These are phyloP conservation scores for Hymenoscyphus fraxineus DNA, from an alignment of 2,329 filamentous ascomycete species.

Conservation along the genomic window DNA sequence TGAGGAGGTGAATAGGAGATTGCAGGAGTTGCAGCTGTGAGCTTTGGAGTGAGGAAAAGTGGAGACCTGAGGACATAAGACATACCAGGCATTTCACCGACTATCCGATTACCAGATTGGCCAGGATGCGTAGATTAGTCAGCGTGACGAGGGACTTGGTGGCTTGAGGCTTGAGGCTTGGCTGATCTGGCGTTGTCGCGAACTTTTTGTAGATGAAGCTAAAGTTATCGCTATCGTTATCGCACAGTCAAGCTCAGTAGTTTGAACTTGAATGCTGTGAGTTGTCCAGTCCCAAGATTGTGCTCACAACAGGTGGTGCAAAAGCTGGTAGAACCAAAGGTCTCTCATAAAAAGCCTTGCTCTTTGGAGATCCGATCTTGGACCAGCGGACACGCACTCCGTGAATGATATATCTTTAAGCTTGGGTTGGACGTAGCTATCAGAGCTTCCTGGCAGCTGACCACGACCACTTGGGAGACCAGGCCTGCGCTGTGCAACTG, in stretches of 20 bases:
- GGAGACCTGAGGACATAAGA: background rate
- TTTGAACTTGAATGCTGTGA: background rate
- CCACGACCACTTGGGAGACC: background rate
- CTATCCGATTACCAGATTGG: background rate
- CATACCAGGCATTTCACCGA: background rate
- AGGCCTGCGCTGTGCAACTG: background rate
- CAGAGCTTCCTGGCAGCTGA: background rate
- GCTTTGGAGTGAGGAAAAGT: background rate
- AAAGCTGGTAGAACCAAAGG: background rate
- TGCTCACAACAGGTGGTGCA: background rate
- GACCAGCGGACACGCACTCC: background rate
- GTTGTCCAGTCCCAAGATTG: background rate
- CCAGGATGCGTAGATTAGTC: background rate
- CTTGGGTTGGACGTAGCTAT: background rate
- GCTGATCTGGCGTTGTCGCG: background rate
- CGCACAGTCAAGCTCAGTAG: background rate
- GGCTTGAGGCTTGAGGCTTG: background rate
- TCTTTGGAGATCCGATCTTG: background rate
- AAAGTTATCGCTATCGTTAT: background rate
- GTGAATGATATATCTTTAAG: background rate
- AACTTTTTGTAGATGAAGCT: background rate
- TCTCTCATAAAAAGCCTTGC: background rate
- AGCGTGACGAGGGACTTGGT: background rate
- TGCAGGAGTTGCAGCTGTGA: background rate
- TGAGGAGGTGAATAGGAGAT: conserved; percentile 5